Evolutionary conservation across 768 basidiomycete species (phyloP).

Genomic region (Phallus indusiatus): DNA sequence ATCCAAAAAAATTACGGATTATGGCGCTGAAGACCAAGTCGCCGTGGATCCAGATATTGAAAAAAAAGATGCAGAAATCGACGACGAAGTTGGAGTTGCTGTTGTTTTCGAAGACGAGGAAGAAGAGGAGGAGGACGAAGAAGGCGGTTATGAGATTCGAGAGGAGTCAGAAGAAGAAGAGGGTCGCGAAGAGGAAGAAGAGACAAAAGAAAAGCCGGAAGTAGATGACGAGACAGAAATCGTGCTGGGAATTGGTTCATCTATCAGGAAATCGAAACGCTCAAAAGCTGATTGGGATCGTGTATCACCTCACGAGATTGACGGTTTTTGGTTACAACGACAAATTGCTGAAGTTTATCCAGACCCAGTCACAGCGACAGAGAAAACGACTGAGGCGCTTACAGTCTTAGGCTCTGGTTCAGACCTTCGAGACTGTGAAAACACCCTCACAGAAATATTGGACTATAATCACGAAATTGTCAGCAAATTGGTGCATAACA

Average conservation of each 20-base stretch:
- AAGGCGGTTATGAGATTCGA: conserved; percentile 78
- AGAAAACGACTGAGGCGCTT: conserved; percentile 81
- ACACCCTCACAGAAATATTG: conserved; percentile 93
- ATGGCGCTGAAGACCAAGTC: conserved; percentile 76
- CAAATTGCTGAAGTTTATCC: conserved; percentile 86
- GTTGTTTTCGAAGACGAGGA: conserved; percentile 98
- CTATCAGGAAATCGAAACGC: conserved; percentile 36
- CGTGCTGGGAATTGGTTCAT: conserved; percentile 66
- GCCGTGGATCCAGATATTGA: conserved; percentile 74
- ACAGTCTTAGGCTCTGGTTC: conserved; percentile 81
- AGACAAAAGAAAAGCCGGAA: conserved; percentile 23
- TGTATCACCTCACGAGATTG: conserved; percentile 84
- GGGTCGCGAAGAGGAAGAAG: conserved; percentile 45
- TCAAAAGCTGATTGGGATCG: conserved; percentile 62
- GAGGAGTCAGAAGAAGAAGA: conserved; percentile 76
- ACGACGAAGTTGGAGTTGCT: conserved; percentile 94
- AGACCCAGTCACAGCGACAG: conserved; percentile 89
- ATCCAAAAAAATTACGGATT: conserved; percentile 95
- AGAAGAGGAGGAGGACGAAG: conserved; percentile 74
- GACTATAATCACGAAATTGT: conserved; percentile 91
- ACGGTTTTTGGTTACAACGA: conserved; percentile 98
- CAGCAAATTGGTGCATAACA: conserved; percentile 86
- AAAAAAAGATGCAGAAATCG: conserved; percentile 79
- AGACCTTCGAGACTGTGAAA: conserved; percentile 85
- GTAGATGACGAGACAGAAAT: conserved; percentile 58